Percentiles rank a stretch among this genome's conserved stretches.
Conservation (phyloP, 352 stramenopile genomes). For the Phytophthora macrochlamydospora region DNA sequence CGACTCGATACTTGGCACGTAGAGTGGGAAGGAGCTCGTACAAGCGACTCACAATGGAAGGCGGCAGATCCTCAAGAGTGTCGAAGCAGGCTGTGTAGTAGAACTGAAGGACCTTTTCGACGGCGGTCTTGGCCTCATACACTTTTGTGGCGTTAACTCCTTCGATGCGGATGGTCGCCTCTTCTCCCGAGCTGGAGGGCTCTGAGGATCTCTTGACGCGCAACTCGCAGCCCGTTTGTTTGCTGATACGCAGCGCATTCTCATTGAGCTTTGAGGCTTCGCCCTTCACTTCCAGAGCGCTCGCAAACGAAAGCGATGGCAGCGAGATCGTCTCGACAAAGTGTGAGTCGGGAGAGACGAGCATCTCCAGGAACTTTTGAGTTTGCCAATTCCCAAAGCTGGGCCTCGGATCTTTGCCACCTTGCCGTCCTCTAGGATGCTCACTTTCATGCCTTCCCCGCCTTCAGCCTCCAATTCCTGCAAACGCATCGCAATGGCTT, state of each 20-base stretch:
- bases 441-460: conserved; percentile 66
- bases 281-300: conserved; percentile 55
- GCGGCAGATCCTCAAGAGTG: conserved; percentile 51
- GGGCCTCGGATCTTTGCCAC: conserved; percentile 73
- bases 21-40: conserved; percentile 70
- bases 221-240: conserved; percentile 80
- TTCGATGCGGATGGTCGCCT: conserved; percentile 68
- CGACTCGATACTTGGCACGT: conserved; percentile 54
- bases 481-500: conserved; percentile 59
- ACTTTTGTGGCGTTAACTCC: conserved; percentile 64
- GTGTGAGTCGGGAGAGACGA: conserved; percentile 55
- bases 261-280: conserved; percentile 60
- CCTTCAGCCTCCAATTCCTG: conserved; percentile 79
- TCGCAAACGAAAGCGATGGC: conserved; percentile 51
- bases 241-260: conserved; percentile 74
- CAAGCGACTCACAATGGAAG: conserved; percentile 54
- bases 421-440: conserved; percentile 70
- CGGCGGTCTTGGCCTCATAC: conserved; percentile 69
- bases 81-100: conserved; percentile 71
- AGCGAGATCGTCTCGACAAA: conserved; percentile 73
- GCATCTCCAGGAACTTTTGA: conserved; percentile 84
- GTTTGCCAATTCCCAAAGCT: conserved; percentile 64
- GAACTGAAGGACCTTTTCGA: conserved; percentile 82
- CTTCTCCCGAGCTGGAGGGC: conserved; percentile 25
- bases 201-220: conserved; percentile 51